phyloP scores from a whole-genome alignment of 495 filamentous ascomycete species.

The Collariella sp. region DNA sequence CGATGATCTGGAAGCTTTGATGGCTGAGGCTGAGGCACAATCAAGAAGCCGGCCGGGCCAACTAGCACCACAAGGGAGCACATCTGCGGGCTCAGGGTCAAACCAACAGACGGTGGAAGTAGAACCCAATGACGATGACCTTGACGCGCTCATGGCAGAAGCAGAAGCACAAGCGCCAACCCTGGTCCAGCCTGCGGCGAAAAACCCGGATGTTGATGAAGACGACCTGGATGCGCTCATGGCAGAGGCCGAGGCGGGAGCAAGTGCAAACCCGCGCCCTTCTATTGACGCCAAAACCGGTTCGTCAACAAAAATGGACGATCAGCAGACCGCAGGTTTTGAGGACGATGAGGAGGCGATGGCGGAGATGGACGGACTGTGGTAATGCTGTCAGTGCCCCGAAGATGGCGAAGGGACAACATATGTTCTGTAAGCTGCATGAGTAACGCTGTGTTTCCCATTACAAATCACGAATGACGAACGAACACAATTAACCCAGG shows the following conservation, averaged over 20 bases:
- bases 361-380: constrained; percentile 55
- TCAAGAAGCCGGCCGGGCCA: background rate
- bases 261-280: background rate
- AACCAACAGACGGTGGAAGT: background rate
- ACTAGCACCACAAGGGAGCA: constrained; percentile 1
- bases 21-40: constrained; percentile 38
- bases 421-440: background rate
- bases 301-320: background rate
- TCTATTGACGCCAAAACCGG: background rate
- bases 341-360: constrained; percentile 60
- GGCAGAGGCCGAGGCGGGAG: constrained; percentile 14
- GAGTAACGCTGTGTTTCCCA: background rate
- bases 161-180: too few relatives aligned
- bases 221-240: constrained; percentile 16
- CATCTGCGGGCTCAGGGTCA: constrained; percentile 18
- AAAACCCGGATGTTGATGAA: background rate
- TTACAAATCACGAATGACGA: background rate
- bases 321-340: constrained; percentile 14
- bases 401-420: background rate
- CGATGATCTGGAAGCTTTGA: constrained; percentile 46
- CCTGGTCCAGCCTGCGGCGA: background rate
- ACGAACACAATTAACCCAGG: background rate
- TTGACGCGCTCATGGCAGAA: constrained; percentile 43
- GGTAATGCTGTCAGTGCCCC: constrained; percentile 36
- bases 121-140: constrained; percentile 21